Conservation (phyloP, 345 rosid genomes). For the Citrus hindsii region DNA sequence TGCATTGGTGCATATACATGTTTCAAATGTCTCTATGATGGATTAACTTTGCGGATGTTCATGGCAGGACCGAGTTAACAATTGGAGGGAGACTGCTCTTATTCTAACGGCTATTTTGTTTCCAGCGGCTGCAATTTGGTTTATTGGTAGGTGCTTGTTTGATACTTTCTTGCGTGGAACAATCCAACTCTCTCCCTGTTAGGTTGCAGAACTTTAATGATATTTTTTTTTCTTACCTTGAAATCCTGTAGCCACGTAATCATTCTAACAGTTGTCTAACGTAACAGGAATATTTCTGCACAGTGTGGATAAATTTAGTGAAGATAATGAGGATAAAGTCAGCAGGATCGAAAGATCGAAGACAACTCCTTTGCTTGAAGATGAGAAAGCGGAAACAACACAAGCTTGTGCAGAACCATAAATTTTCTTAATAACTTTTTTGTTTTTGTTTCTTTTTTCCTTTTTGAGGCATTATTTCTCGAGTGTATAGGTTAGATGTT, state of each 20-base stretch:
- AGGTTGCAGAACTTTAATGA: no score
- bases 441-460: background rate
- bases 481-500: background rate
- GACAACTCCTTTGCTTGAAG: constrained; percentile 54
- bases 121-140: constrained; percentile 88
- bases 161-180: background rate
- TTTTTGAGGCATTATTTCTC: background rate
- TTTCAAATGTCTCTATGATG: background rate
- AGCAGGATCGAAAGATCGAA: constrained; percentile 29
- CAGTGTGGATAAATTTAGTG: constrained; percentile 63
- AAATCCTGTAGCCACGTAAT: background rate
- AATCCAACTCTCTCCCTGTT: background rate
- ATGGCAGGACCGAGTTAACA: constrained; percentile 64
- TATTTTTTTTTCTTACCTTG: no score
- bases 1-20: background rate
- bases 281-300: constrained; percentile 67
- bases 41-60: constrained; percentile 5
- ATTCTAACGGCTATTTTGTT: constrained; percentile 69
- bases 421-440: background rate
- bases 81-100: constrained; percentile 88
- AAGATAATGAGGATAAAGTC: constrained; percentile 44
- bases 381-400: constrained; percentile 19
- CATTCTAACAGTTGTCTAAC: background rate
- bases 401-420: constrained; percentile 20
- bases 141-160: constrained; percentile 42